phyloP scores from a whole-genome alignment of 169 alveolate genomes.

The Babesia bovis region DNA sequence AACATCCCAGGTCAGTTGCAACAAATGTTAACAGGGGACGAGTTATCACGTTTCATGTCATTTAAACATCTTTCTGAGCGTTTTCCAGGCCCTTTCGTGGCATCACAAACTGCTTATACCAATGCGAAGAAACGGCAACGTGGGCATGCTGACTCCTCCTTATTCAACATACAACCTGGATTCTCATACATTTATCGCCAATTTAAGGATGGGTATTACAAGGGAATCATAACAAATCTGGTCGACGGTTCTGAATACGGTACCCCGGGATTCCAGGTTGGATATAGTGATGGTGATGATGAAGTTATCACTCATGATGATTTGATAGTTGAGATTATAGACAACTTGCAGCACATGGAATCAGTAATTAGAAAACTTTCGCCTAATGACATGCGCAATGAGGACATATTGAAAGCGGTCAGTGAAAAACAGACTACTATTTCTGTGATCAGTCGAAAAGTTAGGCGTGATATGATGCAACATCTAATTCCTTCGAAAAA shows the following conservation, averaged over 20 bases:
- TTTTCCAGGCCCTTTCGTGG: constrained; percentile 11
- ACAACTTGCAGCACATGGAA: constrained; percentile 35
- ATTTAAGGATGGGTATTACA: constrained; percentile 60
- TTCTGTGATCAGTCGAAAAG: neutral
- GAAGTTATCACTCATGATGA: constrained; percentile 46
- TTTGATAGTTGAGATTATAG: constrained; percentile 23
- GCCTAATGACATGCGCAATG: constrained; percentile 42
- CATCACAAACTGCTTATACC: neutral
- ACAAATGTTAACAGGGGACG: constrained; percentile 52
- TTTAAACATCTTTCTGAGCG: constrained; percentile 39
- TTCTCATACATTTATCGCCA: constrained; percentile 31
- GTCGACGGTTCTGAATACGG: neutral
- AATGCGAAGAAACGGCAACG: neutral
- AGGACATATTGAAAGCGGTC: constrained; percentile 6
- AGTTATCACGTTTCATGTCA: constrained; percentile 37
- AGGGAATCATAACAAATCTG: constrained; percentile 27
- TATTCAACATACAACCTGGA: constrained; percentile 48
- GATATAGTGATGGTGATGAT: constrained; percentile 68
- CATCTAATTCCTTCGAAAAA: neutral
- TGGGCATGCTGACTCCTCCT: constrained; percentile 23
- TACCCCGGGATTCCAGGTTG: constrained; percentile 24
- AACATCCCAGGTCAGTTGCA: constrained; percentile 54
- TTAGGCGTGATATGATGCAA: constrained; percentile 26
- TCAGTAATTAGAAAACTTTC: constrained; percentile 22
- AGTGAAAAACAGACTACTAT: neutral